Conservation (phyloP, 1,284 basidiomycete genomes). For the Microbotryum intermedium region DNA sequence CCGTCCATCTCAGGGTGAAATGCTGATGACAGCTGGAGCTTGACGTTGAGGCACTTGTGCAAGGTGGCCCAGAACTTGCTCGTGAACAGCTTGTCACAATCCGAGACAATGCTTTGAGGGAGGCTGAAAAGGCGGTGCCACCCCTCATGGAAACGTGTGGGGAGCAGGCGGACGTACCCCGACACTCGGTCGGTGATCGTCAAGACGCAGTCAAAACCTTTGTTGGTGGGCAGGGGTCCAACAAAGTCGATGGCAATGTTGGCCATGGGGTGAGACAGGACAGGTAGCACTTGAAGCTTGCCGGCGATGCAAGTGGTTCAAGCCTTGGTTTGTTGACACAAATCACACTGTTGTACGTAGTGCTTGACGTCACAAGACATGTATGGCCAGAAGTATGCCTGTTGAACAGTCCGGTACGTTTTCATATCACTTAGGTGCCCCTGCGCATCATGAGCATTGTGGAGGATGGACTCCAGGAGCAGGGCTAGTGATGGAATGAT, state of each 20-base stretch:
- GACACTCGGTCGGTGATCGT: too few relatives aligned
- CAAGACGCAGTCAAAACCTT: too few relatives aligned
- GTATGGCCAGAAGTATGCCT: slow-evolving; percentile 40
- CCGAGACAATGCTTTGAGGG: too few relatives aligned
- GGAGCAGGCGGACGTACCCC: too few relatives aligned
- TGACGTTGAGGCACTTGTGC: slow-evolving; percentile 24
- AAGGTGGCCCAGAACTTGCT: slow-evolving; percentile 33
- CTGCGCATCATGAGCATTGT: slow-evolving; percentile 36
- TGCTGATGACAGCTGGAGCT: slow-evolving; percentile 40
- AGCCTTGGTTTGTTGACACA: too few relatives aligned
- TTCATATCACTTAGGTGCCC: slow-evolving; percentile 44
- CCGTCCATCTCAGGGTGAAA: slow-evolving; percentile 45
- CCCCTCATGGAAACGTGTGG: too few relatives aligned
- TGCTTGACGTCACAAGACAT: too few relatives aligned
- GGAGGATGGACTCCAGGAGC: too few relatives aligned
- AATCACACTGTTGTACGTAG: too few relatives aligned
- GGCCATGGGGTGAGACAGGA: slow-evolving; percentile 1
- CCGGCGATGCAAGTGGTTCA: slow-evolving; percentile 1
- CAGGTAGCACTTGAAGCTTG: slow-evolving; percentile 3
- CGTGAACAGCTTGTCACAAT: slow-evolving; percentile 33
- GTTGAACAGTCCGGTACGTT: slow-evolving; percentile 34
- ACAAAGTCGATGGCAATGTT: slow-evolving; percentile 32
- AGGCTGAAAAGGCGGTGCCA: too few relatives aligned
- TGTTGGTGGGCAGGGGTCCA: slow-evolving; percentile 41
- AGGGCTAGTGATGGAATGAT: too few relatives aligned